Base-by-base conservation (phyloP, 352 stramenopile genomes). In the Phytopythium mirpurense region DNA sequence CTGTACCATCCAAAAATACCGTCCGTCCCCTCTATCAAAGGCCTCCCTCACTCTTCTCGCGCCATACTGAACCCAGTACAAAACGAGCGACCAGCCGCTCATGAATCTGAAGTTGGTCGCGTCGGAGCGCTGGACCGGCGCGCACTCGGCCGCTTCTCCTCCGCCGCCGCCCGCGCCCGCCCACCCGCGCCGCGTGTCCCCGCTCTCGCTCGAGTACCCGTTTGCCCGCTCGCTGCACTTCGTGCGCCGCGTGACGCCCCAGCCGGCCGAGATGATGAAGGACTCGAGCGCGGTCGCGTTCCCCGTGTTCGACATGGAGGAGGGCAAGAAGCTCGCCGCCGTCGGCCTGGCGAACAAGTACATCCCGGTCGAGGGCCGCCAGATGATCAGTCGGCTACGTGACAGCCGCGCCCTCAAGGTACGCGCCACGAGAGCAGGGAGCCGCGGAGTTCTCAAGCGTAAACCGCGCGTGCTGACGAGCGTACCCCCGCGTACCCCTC, bases 251-350 rank as follows among this genome's bases (percentile, higher is more conserved):
- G 35, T 44, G 23, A 43, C 48, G 34, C 35, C 48, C 21, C 29
- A 9, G n/a, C 26, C 23, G 19, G 35, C 15, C 34, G 37, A 24
- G 18, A 68, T 56, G 53, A 54, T 64, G 53, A 47, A 55, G 23
- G 50, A 49, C 18, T 62, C 66, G 57, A 70, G 59, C 45, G 67
- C 32, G 9, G 34, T 21, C 48, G 34, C 23, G 51, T 67, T 73
- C 58, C 58, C 56, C 14, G 60, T 67, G 51, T 67, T 68, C 59
- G 64, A 76, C 44, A 46, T 76, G 41, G 67, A 73, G 19, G 57
- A 53, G 18, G 61, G 61, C 15, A 59, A 56, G 45, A 47, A 56
- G 9, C 52, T 59, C 23, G 14, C 45, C 1, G 66, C 59, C 16
- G 42, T 32, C 8, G 19, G 36, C 19, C 49, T 68, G 46, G 48